Conservation (phyloP, 164 flowering plant genomes). For the Umbilicus rupestris region DNA sequence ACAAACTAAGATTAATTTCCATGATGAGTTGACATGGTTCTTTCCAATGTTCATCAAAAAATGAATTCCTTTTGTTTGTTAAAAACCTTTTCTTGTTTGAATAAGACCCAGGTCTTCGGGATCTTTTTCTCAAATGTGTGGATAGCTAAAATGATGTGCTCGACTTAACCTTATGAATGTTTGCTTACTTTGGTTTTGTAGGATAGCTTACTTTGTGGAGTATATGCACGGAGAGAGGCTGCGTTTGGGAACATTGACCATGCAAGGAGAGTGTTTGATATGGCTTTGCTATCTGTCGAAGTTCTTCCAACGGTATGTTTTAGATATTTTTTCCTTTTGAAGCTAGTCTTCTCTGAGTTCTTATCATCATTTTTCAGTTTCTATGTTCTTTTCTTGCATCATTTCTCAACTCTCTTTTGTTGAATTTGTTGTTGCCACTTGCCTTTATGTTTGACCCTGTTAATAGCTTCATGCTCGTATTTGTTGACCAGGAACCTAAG, state of each 20-base stretch:
- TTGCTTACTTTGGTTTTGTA: slow-evolving; percentile 17
- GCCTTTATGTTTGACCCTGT: neutral
- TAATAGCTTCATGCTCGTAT: neutral
- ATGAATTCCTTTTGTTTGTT: too few relatives aligned
- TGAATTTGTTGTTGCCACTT: neutral
- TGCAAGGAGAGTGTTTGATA: slow-evolving; percentile 89
- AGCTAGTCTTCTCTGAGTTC: neutral
- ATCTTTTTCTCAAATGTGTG: neutral
- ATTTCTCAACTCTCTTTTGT: neutral
- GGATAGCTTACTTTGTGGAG: slow-evolving; percentile 90
- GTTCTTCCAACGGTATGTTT: slow-evolving; percentile 58
- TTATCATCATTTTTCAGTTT: neutral
- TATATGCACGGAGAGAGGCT: slow-evolving; percentile 88
- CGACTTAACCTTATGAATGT: neutral
- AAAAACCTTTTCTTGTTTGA: too few relatives aligned
- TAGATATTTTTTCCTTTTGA: neutral
- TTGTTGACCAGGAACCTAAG: slow-evolving; percentile 47
- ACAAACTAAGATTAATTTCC: too few relatives aligned
- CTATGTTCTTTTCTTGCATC: neutral
- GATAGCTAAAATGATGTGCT: neutral
- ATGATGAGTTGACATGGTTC: too few relatives aligned
- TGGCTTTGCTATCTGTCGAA: slow-evolving; percentile 73
- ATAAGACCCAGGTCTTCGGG: too few relatives aligned
- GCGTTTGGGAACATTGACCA: slow-evolving; percentile 63
- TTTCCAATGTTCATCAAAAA: too few relatives aligned